Conservation (phyloP, 345 rosid species). For the Hibiscus mutabilis region DNA sequence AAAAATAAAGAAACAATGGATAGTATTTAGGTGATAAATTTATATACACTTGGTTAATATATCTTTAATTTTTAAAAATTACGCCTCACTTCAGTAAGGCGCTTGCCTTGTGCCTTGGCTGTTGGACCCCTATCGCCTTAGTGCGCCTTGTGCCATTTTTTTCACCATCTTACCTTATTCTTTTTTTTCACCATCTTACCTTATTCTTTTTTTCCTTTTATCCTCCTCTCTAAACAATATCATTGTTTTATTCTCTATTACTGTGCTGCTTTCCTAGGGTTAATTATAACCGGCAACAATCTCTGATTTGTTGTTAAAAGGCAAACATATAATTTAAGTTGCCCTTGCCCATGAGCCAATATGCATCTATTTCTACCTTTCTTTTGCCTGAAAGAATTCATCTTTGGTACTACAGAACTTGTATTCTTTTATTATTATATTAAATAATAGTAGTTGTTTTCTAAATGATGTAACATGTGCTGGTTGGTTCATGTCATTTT, state of each 20-base stretch:
- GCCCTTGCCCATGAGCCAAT: neutral
- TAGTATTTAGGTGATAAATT: no score
- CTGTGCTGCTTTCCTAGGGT: neutral
- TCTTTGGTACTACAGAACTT: neutral
- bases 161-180: neutral
- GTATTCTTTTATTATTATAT: neutral
- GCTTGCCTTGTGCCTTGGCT: no score
- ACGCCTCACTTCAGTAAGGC: no score
- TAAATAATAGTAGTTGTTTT: neutral
- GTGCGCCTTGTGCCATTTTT: no score
- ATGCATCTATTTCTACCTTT: neutral
- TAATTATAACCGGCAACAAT: neutral
- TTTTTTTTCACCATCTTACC: neutral
- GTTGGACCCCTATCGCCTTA: no score
- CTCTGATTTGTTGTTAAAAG: neutral
- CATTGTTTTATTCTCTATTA: neutral
- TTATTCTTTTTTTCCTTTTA: neutral
- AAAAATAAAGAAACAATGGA: no score
- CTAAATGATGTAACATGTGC: neutral
- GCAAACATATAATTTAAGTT: neutral
- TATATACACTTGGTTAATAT: no score
- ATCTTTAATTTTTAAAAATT: no score
- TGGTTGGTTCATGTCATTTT: neutral
- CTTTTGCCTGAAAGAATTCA: neutral
- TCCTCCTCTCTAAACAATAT: neutral